phyloP scores from a whole-genome alignment of 495 filamentous ascomycete genomes.

The Hypoxylon fragiforme region DNA sequence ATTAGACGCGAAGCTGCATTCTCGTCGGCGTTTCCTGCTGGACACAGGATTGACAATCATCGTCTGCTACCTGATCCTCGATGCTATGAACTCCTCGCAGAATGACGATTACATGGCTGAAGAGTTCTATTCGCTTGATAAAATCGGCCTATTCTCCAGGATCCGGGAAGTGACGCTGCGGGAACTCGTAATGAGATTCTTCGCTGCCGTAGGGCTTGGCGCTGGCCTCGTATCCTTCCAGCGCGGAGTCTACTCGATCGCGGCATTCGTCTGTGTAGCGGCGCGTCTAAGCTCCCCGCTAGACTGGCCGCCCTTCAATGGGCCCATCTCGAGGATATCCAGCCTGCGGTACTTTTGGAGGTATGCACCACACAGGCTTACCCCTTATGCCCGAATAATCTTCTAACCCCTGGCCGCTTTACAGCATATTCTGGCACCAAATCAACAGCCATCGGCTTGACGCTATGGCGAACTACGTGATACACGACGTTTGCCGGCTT shows the following conservation, averaged over 20 bases:
- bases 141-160: slow-evolving; percentile 11
- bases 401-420: background rate
- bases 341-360: slow-evolving; percentile 16
- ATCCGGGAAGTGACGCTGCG: slow-evolving; percentile 8
- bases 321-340: slow-evolving; percentile 1
- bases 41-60: slow-evolving; percentile 8
- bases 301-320: slow-evolving; percentile 15
- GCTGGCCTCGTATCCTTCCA: slow-evolving; percentile 12
- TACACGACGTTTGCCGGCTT: slow-evolving; percentile 6
- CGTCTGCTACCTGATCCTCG: slow-evolving; percentile 12
- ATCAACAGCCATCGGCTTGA: slow-evolving; percentile 13
- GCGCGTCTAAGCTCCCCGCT: slow-evolving; percentile 1
- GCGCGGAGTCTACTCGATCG: slow-evolving; percentile 5
- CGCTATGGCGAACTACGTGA: slow-evolving; percentile 4
- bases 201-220: slow-evolving; percentile 11
- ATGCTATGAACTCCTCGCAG: slow-evolving; percentile 9
- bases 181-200: slow-evolving; percentile 15
- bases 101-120: slow-evolving; percentile 1
- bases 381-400: too few species aligned
- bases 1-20: background rate
- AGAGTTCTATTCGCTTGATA: slow-evolving; percentile 12
- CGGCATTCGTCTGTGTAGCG: slow-evolving; percentile 13
- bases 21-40: slow-evolving; percentile 7
- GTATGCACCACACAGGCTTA: too few species aligned
- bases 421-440: slow-evolving; percentile 18